Base-by-base conservation (phyloP, 192 early-diverging fungal genomes). In the Chytriomyces sp. region DNA sequence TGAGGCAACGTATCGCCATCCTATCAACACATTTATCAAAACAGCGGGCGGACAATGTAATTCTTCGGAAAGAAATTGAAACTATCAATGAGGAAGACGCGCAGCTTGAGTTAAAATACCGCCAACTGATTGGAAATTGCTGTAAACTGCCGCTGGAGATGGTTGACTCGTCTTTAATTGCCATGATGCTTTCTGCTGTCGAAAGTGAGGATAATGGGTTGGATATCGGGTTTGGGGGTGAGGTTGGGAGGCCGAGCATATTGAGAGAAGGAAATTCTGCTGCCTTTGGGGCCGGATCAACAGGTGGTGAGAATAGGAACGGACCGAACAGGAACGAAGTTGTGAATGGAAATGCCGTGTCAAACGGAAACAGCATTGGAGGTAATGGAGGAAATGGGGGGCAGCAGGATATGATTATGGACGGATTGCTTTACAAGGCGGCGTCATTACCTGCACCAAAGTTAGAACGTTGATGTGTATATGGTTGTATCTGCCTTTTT, bases 51-150 rank as follows among this genome's bases (percentile, higher is more conserved):
- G 67, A 66, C 0, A 78, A 73, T 20, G 69, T 79, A 23, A 63
- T 69, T 7, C 79, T 94, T 35, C 79, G 82, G 28, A 76, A 87
- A n/a, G 89, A 94, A 44, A 65, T 95, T 26, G 80, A 20, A 13
- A 66, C 68, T 18, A 60, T 79, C 18, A 50, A n/a, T 18, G 43
- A 20, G 46, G 47, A 46, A 50, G 64, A 66, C 20, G 62, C 69
- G 1, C 16, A 91, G 24, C 88, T 86, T 50, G 94, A 96, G 77
- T 69, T 92, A 50, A 88, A 92, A 68, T 97, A 91, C 82, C 93
- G 93, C 82, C 85, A 88, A 69, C 87, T 98, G 45, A 95, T 97
- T 80, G 89, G 94, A 7, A 88, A 90, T 26, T 95, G 95, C 79
- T 96, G 95, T 76, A 88, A 91, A 70, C 89, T 97, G 28, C 85